Base-by-base conservation (phyloP, 139 green algal genomes). In the Trebouxia sp. region DNA sequence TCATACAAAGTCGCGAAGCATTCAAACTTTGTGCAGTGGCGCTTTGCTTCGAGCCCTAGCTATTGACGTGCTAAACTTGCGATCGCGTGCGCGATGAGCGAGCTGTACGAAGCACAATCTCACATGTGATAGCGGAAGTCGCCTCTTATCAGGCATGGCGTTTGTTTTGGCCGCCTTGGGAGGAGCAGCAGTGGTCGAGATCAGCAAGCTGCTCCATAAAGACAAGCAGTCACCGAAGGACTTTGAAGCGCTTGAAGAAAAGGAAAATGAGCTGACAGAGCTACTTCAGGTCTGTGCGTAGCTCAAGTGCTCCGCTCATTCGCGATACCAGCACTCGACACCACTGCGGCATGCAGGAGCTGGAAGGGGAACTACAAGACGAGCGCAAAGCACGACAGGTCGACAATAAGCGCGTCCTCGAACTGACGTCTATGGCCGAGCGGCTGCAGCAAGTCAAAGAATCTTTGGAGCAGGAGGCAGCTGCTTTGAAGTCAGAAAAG, bases 91-190 rank as follows among this genome's bases (percentile, higher is more conserved):
- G n/a, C n/a, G n/a, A n/a, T n/a, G n/a, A n/a, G n/a, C n/a, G n/a
- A n/a, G n/a, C n/a, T n/a, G n/a, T n/a, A n/a, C n/a, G n/a, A n/a
- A n/a, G n/a, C n/a, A n/a, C n/a, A n/a, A n/a, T n/a, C n/a, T n/a
- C n/a, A n/a, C n/a, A n/a, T n/a, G n/a, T n/a, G n/a, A n/a, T n/a
- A n/a, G n/a, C n/a, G n/a, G n/a, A n/a, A 72, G 12, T 43, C 15
- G 37, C 28, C 15, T 22, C 62, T 58, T 22, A 58, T 17, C 50
- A 17, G n/a, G 12, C 24, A 77, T 77, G 69, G 69, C 69, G 8
- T 77, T 77, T 24, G 41, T 77, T 6, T 28, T 77, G n/a, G 69
- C 69, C 20, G 69, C 55, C 15, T 5, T 77, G n/a, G 69, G 69
- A 55, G 69, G 69, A 5, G 69, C 69, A 26, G 69, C 69, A 41